Evolutionary conservation across 768 basidiomycete genomes (phyloP), one percentile per base, ranked within the genome.

Genomic region (Rhodotorula sphaerocarpa): DNA sequence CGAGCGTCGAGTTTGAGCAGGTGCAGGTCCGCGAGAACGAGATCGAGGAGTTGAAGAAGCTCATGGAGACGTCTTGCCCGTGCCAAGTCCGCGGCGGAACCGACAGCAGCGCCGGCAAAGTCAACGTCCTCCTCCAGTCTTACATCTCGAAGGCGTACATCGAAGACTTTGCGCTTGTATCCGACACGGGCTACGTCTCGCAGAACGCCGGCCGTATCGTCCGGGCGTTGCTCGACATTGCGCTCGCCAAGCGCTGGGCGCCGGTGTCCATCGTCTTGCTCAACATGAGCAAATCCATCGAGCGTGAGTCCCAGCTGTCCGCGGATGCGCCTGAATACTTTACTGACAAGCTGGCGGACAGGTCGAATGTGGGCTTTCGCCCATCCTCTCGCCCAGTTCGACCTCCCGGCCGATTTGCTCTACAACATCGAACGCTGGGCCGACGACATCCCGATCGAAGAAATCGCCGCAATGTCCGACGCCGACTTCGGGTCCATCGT

Each of bases 1-100:
- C 81, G 80, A 92, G 90, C 63, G 91, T 89, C 20, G 95, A 99
- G 88, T 97, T 97, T 71, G 83, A 90, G 63, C 95, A 99, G 78
- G 84, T 99, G 53, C 90, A 93, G 79, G 78, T 93, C 3, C 83
- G 95, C 52, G 93, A 96, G 73, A 84, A 85, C 31, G 95, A 99
- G 74, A 76, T 84, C 34, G 80, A 85, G 58, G 95, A 99, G 73
- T 79, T 99, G 7, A 82, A 87, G 68, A 75, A 77, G 50, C 75
- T 97, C 57, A 79, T 83, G 78, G 80, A 82, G 57, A 75, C 77
- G 50, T 78, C 84, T 61, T 65, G 63, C 44, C 91, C 90, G 0
- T 92, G 92, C 74, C 83, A 84, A 57, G 87, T 91, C 50, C 83
- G 83, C 86, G 86, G 82, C 21, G 87, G 82, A 9, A 79, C 80